Conservation (phyloP, 495 filamentous ascomycete genomes). For the Neurospora sp. region DNA sequence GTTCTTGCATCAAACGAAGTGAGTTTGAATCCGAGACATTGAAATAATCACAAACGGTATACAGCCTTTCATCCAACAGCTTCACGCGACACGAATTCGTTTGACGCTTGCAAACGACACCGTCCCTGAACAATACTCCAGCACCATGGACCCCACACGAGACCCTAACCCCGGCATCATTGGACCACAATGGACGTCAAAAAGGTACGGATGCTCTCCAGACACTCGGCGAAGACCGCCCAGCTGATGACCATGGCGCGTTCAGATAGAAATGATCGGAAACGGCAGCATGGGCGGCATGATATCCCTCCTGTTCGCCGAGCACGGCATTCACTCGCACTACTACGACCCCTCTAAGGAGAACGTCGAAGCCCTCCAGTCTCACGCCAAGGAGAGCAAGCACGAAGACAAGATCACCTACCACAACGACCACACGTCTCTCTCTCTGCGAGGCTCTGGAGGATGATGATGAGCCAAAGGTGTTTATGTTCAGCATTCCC, state of each 20-base stretch:
- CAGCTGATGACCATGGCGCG: background rate
- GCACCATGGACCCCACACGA: background rate
- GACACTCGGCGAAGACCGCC: background rate
- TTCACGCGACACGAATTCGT: background rate
- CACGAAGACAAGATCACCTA: background rate
- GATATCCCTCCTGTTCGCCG: constrained; percentile 8
- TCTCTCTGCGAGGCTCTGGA: background rate
- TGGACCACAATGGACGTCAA: background rate
- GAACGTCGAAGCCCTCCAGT: constrained; percentile 10
- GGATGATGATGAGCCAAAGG: constrained; percentile 5
- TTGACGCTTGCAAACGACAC: background rate
- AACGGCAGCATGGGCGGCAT: background rate
- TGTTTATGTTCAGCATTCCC: constrained; percentile 59
- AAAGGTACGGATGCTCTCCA: background rate
- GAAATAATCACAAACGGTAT: background rate
- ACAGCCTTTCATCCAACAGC: background rate
- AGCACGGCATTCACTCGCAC: constrained; percentile 21
- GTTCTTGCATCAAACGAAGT: no score
- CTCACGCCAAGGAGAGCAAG: background rate
- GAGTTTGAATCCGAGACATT: no score
- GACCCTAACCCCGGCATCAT: background rate
- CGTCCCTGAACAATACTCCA: background rate
- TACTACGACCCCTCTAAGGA: constrained; percentile 20
- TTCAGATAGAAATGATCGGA: background rate
- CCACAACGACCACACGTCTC: background rate